Evolutionary conservation across 768 basidiomycete species (phyloP).

Genomic region (Leccinum ochraceum): DNA sequence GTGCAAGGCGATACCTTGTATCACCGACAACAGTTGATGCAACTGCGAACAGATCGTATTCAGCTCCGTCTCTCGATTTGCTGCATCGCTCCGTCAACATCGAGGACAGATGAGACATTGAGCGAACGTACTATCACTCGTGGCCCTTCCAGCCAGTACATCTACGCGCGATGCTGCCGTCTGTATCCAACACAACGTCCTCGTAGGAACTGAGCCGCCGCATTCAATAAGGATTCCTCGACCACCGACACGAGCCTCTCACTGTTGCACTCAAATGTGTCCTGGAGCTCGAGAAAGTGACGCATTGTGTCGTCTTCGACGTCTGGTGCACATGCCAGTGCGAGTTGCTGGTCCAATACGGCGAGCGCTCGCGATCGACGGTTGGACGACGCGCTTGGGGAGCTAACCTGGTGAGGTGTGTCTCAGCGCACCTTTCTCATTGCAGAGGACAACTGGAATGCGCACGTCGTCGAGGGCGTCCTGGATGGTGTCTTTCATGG

Average conservation of each 20-base stretch:
- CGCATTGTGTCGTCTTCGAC: conserved; percentile 47
- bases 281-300: conserved; percentile 66
- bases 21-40: conserved; percentile 58
- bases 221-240: conserved; percentile 9
- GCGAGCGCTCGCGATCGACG: conserved; percentile 56
- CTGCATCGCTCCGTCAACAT: conserved; percentile 26
- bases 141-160: conserved; percentile 43
- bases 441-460: conserved; percentile 1
- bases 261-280: conserved; percentile 85
- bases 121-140: conserved; percentile 41
- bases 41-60: conserved; percentile 52
- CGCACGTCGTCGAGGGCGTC: conserved; percentile 71
- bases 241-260: conserved; percentile 26
- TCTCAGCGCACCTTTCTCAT: conserved; percentile 12
- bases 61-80: conserved; percentile 49
- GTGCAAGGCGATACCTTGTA: conserved; percentile 76
- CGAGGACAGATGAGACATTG: background rate
- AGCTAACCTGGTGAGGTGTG: conserved; percentile 53
- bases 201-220: conserved; percentile 57
- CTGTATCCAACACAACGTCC: conserved; percentile 64
- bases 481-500: conserved; percentile 51
- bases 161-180: conserved; percentile 53
- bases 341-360: conserved; percentile 55
- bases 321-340: conserved; percentile 46
- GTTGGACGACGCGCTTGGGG: conserved; percentile 55